Evolutionary conservation across 129 eudicot species (phyloP), one percentile per base, ranked within the genome.

Genomic region (Dittrichia graveolens): DNA sequence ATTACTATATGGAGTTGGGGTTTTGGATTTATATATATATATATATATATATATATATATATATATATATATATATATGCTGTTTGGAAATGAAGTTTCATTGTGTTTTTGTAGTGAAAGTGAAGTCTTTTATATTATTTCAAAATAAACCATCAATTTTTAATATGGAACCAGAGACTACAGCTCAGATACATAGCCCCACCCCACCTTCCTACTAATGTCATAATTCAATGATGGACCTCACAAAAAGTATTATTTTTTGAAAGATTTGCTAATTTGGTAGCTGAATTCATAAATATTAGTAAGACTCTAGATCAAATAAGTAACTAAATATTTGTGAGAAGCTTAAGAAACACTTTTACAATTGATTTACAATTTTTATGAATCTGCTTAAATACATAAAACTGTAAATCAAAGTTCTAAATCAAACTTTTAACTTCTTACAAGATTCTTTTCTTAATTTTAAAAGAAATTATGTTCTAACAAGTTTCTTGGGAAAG

Each of bases 121-220:
- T 60, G 46, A 61, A 9, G 67, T 31, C 66, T 31, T 43, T n/a
- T 48, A 41, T 39, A 53, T 18, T 59, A 73, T 34, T 47, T 40
- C 77, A 60, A 72, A 45, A 12, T 2, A 42, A 75, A 77, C 71
- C 81, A 77, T 37, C 18, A 48, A 19, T 69, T 58, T 77, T 65
- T 39, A 50, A 69, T 61, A 47, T 50, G 54, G 41, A 49, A 50
- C 55, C 57, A 69, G 47, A 69, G 38, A 77, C 81, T 69, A 43
- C 76, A 77, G 56, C 76, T 69, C 56, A 76, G 6, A 37, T 40
- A 38, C 16, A 52, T 52, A 31, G 16, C 53, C 46, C 67, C 54
- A 34, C 56, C 70, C 56, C 70, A 77, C 70, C 65, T 77, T 75
- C 81, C 81, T 77, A 69, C 76, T 77, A 48, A 69, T 69, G 69